Conservation (phyloP, 2,329 filamentous ascomycete species). For the Monilinia polystroma region DNA sequence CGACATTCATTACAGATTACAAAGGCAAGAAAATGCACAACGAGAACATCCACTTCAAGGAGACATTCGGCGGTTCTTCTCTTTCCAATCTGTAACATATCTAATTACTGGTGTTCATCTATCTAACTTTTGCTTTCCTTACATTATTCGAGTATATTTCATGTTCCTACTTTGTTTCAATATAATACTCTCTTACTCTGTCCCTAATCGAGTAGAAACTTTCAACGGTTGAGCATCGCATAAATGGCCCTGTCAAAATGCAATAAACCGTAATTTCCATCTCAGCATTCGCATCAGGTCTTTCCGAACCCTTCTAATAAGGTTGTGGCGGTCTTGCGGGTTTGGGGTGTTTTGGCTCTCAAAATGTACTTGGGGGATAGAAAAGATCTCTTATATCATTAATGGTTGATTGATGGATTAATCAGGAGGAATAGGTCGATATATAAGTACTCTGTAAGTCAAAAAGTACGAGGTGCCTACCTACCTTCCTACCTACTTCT, state of each 20-base stretch:
- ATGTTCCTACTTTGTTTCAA: neutral
- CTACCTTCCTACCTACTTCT: too few relatives aligned
- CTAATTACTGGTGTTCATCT: neutral
- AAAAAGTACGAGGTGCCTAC: too few relatives aligned
- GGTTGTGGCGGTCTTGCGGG: neutral
- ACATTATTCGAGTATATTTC: neutral
- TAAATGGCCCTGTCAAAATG: conserved; percentile 13
- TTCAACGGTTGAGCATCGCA: neutral
- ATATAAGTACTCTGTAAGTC: too few relatives aligned
- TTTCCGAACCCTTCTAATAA: conserved; percentile 6
- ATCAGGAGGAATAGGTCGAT: too few relatives aligned
- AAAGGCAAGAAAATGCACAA: too few relatives aligned
- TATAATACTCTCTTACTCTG: too few relatives aligned
- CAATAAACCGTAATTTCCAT: conserved; percentile 13
- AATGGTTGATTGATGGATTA: too few relatives aligned
- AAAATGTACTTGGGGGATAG: too few relatives aligned
- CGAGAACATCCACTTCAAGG: too few relatives aligned
- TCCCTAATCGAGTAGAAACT: neutral
- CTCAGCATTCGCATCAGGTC: conserved; percentile 13
- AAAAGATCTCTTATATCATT: too few relatives aligned
- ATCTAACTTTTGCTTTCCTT: neutral
- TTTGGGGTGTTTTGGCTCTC: too few relatives aligned
- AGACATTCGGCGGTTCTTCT: too few relatives aligned
- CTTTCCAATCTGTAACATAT: neutral
- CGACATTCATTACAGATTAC: neutral